Evolutionary conservation across 441 rosid genomes (phyloP), one percentile per base, ranked within the genome.

Genomic region (Pelargonium cotyledonis): DNA sequence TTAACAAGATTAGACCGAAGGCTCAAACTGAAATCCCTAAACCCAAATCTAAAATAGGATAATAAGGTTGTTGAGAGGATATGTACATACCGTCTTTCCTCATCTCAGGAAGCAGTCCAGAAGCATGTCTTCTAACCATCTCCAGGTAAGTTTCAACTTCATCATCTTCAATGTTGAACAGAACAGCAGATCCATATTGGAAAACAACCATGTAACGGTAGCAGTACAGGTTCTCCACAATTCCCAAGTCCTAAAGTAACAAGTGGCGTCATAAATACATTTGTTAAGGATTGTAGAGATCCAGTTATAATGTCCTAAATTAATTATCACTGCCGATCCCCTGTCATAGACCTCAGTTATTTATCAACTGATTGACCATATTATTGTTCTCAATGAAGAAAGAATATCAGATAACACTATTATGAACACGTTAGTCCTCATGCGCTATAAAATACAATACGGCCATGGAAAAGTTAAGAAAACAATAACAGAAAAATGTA

Each of bases 171-270:
- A 94, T 76, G 77, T 91, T 94, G 78, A 94, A 89, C 73, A 94
- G 85, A 80, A 94, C 92, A 63, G 88, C 95, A 75, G 97, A 93
- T 65, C 97, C 97, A 74, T 91, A 93, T 60, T 91, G 98, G 81
- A 83, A 93, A 12, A 91, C 90, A 53, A 91, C 87, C 93, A 93
- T 82, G 80, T 86, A 91, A 1, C 80, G 80, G 71, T 77, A 85
- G 76, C 70, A 69, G 73, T 88, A 77, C 46, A 71, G 80, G 76
- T 79, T 74, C 68, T 80, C 83, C 51, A 68, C 77, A 68, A 81
- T 78, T 44, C 87, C 88, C 70, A 82, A 70, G 43, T 73, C 79
- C 97, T 93, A 58, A 19, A 21, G 41, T 38, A 2, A 38, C 41
- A 38, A 38, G 41, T 38, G 41, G 4, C 5, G 1, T 38, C 8